Base-by-base conservation (phyloP, 2,329 filamentous ascomycete genomes). In the Pseudogymnoascus sp. region DNA sequence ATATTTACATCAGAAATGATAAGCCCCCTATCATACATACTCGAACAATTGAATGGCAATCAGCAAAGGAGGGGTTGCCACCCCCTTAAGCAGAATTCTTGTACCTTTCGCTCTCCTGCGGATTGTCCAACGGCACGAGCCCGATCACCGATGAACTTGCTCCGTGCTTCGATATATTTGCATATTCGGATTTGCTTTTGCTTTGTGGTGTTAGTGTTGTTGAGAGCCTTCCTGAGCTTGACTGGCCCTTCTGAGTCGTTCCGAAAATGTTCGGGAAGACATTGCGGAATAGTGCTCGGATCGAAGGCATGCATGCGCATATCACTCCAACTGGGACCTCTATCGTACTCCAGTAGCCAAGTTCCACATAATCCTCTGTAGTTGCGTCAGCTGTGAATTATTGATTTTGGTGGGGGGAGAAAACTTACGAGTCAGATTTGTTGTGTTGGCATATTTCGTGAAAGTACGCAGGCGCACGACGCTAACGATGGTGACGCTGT, bases 281-380 rank as follows among this genome's bases (percentile, higher is more conserved):
- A 3, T 61, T 58, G 5, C 67, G 55, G 21, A 70, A 65, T 9
- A 70, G 63, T 4, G 66, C 36, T 2, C 68, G 65, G 8, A 70
- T 39, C 9, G 48, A 63, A 4, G 69, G 69, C 66, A 70, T 67
- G 45, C 69, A 70, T 9, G 64, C 65, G 55, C 69, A 70, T 36
- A 70, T 69, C 4, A 70, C 65, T 15, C 67, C 67, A 12, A 69
- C 64, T 45, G 66, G 66, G 25, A 68, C 65, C 42, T 70, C 69
- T 33, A 70, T 62, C 21, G 63, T 64, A 1, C 64, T 66, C 69
- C 69, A 70, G 18, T 61, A 35, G 1, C 60, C 58, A 8, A 65
- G 61, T 7, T 61, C 36, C 10, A 67, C 37, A 60, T 69, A 65
- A 31, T 70, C 68, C 66, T 61, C 58, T 60, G 25, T 29, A 27